Percentiles rank a stretch among this genome's conserved stretches.
phyloP scores from a whole-genome alignment of 495 filamentous ascomycete species.

The Aspergillus asperescens region DNA sequence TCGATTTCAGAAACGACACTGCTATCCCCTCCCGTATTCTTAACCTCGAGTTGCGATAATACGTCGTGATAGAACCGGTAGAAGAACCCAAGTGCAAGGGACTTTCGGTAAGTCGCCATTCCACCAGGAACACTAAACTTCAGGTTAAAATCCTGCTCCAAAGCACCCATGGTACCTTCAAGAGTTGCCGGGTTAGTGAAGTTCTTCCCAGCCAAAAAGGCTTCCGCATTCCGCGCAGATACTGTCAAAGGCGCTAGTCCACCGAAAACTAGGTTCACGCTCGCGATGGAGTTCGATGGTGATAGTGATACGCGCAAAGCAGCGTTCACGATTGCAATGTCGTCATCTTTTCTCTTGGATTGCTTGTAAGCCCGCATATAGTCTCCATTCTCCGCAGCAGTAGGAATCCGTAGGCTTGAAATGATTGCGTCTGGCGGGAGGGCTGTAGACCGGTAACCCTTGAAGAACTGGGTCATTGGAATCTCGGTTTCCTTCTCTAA shows the following conservation, averaged over 20 bases:
- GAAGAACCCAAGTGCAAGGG: slow-evolving; percentile 82
- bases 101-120: slow-evolving; percentile 93
- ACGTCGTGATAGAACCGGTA: slow-evolving; percentile 82
- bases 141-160: slow-evolving; percentile 83
- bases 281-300: slow-evolving; percentile 59
- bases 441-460: slow-evolving; percentile 80
- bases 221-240: slow-evolving; percentile 68
- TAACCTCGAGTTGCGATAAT: slow-evolving; percentile 45
- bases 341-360: slow-evolving; percentile 91
- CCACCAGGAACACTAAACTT: slow-evolving; percentile 84
- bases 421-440: slow-evolving; percentile 80
- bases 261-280: slow-evolving; percentile 76
- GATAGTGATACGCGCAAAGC: slow-evolving; percentile 68
- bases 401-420: slow-evolving; percentile 75
- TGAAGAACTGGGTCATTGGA: slow-evolving; percentile 91
- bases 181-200: slow-evolving; percentile 75
- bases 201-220: slow-evolving; percentile 67
- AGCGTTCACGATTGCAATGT: slow-evolving; percentile 92
- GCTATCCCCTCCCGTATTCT: slow-evolving; percentile 42
- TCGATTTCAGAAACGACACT: slow-evolving; percentile 57
- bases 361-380: slow-evolving; percentile 82
- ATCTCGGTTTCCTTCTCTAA: slow-evolving; percentile 66
- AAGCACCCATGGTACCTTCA: slow-evolving; percentile 78
- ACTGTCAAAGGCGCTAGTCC: slow-evolving; percentile 88
- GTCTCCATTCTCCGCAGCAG: slow-evolving; percentile 52